Evolutionary conservation across 2,329 filamentous ascomycete genomes (phyloP), one percentile per base, ranked within the genome.

Genomic region (Metarhizium rileyi): DNA sequence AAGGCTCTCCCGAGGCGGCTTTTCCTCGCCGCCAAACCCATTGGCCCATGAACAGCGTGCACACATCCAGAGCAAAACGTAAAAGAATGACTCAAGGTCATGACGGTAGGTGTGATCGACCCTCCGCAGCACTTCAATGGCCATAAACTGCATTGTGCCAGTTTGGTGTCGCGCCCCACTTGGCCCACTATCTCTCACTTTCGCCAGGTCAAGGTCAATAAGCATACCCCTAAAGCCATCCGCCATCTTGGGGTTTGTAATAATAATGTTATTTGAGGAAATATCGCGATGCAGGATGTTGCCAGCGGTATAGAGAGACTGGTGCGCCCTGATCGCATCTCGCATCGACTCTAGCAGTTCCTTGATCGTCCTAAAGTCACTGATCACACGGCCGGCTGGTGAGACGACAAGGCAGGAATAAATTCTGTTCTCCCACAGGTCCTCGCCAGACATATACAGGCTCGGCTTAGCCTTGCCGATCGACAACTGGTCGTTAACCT

Each of bases 221-320:
- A 30, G 28, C 12, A 30, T 30, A 7, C 28, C 12, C 12, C 28
- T 30, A 30, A 30, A 30, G 28, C 12, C 28, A 7, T 30, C 28
- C 12, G 28, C n/a, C n/a, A n/a, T n/a, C n/a, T n/a, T 30, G 28
- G 12, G 28, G 6, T 6, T 30, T 30, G 28, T 7, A 46, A 18
- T 64, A 26, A 70, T 66, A n/a, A 71, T 63, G 46, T 68, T 70
- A n/a, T 61, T 59, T 1, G 60, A 57, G 0, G 7, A 12, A 3
- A 12, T 7, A 30, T 30, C 28, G 28, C 28, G 28, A 30, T 30
- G 28, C 12, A 30, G 28, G 28, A 30, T 30, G 28, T 30, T 57
- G 10, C 61, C 59, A 4, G 63, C 49, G 1, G 57, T 12, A 28
- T 64, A 63, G 0, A 71, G 55, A 14, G 61, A 66, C 16, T 50